Evolutionary conservation across 1,284 basidiomycete species (phyloP).

Genomic region (Fomitopsis palustris): DNA sequence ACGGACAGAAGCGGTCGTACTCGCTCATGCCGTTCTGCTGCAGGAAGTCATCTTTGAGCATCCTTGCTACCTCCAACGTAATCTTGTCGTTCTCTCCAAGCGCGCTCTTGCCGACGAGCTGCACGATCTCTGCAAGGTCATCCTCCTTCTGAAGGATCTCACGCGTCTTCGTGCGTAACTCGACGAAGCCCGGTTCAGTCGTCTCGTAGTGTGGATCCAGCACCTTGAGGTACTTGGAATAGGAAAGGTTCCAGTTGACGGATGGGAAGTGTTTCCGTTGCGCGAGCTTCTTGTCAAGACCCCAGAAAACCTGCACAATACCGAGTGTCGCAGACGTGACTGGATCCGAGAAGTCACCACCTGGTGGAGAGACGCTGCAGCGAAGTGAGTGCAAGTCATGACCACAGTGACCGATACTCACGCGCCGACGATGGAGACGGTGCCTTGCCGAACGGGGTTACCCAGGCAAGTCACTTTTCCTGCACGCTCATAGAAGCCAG

Average conservation of each 20-base stretch:
- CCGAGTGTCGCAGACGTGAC: conserved; percentile 96
- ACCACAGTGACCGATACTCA: conserved; percentile 42
- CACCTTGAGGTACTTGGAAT: conserved; percentile 97
- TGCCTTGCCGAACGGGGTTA: conserved; percentile 85
- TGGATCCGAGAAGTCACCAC: conserved; percentile 99
- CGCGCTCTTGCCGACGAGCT: conserved; percentile 97
- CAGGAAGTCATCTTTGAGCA: conserved; percentile 98
- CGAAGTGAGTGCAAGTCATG: not conserved
- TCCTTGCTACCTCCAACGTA: conserved; percentile 93
- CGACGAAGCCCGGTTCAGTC: conserved; percentile 90
- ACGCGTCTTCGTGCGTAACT: conserved; percentile 89
- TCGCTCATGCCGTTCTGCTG: conserved; percentile 99
- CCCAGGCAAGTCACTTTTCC: conserved; percentile 95
- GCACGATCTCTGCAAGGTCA: conserved; percentile 98
- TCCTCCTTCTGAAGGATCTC: conserved; percentile 99
- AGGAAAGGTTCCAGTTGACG: conserved; percentile 98
- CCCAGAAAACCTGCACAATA: conserved; percentile 99
- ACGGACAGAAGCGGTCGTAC: conserved; percentile 97
- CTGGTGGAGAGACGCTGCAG: conserved; percentile 89
- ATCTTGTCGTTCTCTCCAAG: conserved; percentile 98
- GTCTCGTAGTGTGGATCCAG: conserved; percentile 93
- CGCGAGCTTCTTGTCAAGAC: conserved; percentile 92
- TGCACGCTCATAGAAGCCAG: conserved; percentile 99
- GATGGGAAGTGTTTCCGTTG: conserved; percentile 99
- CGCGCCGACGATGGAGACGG: conserved; percentile 99